Percentiles rank a stretch among this genome's conserved stretches.
These are phyloP conservation scores for Cercospora sp. DNA, from an alignment of 2,329 filamentous ascomycete species.

Conservation along the genomic window DNA sequence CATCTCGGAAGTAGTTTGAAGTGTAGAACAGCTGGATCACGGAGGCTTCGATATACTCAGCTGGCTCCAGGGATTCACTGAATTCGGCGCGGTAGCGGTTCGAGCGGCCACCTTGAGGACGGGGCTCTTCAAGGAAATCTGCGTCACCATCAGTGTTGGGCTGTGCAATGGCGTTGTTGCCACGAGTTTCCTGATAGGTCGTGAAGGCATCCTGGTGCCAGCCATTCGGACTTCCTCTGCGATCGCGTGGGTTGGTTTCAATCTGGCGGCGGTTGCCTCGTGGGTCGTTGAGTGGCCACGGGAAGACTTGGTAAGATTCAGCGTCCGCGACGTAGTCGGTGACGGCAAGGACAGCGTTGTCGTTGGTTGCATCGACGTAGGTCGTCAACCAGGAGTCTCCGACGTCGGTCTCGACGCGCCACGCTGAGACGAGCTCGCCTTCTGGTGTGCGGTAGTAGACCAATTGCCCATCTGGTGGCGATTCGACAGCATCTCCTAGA, in stretches of 20 bases:
- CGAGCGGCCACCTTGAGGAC: constrained; percentile 47
- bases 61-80: constrained; percentile 16
- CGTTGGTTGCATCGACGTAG: constrained; percentile 55
- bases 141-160: constrained; percentile 51
- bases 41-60: constrained; percentile 55
- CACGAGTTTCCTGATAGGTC: constrained; percentile 55
- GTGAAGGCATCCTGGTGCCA: constrained; percentile 54
- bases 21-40: constrained; percentile 63
- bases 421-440: constrained; percentile 52
- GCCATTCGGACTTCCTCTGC: constrained; percentile 51
- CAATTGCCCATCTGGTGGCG: constrained; percentile 57
- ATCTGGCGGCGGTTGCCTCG: constrained; percentile 49
- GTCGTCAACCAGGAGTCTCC: constrained; percentile 59
- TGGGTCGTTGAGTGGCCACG: constrained; percentile 58
- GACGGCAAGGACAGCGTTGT: constrained; percentile 53
- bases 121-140: constrained; percentile 52
- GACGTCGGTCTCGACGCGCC: constrained; percentile 61
- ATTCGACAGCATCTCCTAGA: constrained; percentile 48
- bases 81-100: constrained; percentile 43
- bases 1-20: constrained; percentile 59
- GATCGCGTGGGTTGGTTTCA: constrained; percentile 53
- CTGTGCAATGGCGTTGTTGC: constrained; percentile 62
- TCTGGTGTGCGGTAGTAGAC: constrained; percentile 56
- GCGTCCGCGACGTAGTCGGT: constrained; percentile 60
- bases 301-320: constrained; percentile 55